phyloP scores from a whole-genome alignment of 1,284 basidiomycete genomes.

The Pterulicium gracile region DNA sequence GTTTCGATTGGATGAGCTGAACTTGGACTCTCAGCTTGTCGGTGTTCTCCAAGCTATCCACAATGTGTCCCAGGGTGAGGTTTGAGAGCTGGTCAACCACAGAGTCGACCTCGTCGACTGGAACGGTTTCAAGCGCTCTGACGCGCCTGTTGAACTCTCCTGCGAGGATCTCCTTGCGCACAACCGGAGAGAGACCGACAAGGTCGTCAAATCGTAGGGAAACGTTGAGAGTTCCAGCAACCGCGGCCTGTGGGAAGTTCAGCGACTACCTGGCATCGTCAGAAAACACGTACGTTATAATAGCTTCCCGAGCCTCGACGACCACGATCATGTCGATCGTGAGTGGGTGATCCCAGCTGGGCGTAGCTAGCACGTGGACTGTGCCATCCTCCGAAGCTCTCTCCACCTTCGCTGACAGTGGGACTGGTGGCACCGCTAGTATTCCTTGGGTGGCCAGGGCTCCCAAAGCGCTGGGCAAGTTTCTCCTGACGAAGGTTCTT shows the following conservation, averaged over 20 bases:
- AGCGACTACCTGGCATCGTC: neutral
- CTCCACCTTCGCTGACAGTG: conserved; percentile 67
- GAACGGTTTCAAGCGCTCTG: conserved; percentile 40
- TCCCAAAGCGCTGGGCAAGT: conserved; percentile 67
- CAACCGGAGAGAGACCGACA: conserved; percentile 67
- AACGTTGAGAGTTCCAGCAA: conserved; percentile 64
- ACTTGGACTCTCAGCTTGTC: conserved; percentile 56
- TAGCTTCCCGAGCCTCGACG: conserved; percentile 75
- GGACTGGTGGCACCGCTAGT: conserved; percentile 75
- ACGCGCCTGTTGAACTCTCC: conserved; percentile 73
- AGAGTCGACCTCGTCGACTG: conserved; percentile 43
- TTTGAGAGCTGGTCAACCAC: conserved; percentile 61
- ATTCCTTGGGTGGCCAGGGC: conserved; percentile 66
- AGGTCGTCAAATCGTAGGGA: conserved; percentile 78
- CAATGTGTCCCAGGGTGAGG: conserved; percentile 64
- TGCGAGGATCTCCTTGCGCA: conserved; percentile 73
- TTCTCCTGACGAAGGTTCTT: conserved; percentile 85
- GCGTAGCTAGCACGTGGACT: conserved; percentile 55
- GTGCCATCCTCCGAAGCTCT: conserved; percentile 57
- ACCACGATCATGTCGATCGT: conserved; percentile 51
- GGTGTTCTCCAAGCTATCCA: conserved; percentile 64
- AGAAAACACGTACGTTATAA: conserved; percentile 45
- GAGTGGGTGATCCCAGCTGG: conserved; percentile 42
- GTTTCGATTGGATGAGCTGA: conserved; percentile 28
- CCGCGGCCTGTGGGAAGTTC: conserved; percentile 44